Evolutionary conservation across 352 stramenopile species (phyloP).

Genomic region (Plasmopara muralis): DNA sequence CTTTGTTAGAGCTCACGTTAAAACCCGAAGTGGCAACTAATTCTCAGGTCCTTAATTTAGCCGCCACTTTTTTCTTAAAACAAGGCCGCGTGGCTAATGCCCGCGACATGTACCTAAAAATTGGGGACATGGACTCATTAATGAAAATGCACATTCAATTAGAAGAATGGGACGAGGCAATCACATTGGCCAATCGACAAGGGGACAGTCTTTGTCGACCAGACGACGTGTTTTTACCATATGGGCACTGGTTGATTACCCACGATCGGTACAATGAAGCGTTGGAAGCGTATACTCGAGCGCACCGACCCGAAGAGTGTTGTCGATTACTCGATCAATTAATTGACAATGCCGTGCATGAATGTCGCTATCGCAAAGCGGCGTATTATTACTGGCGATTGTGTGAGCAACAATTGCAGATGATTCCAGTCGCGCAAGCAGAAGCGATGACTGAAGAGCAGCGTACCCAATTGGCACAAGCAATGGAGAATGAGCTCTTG

Average conservation of each 20-base stretch:
- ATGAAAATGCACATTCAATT: slow-evolving; percentile 87
- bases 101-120: slow-evolving; percentile 74
- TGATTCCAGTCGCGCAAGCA: slow-evolving; percentile 10
- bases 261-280: slow-evolving; percentile 92
- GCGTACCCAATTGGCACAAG: slow-evolving; percentile 21
- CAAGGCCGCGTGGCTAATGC: slow-evolving; percentile 71
- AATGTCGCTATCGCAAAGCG: slow-evolving; percentile 86
- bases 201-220: slow-evolving; percentile 70
- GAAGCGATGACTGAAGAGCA: slow-evolving; percentile 27
- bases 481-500: slow-evolving; percentile 57
- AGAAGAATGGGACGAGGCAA: slow-evolving; percentile 90
- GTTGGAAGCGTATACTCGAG: slow-evolving; percentile 85
- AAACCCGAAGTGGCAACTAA: slow-evolving; percentile 40
- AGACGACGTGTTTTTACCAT: slow-evolving; percentile 89
- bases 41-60: slow-evolving; percentile 42
- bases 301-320: slow-evolving; percentile 78
- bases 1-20: slow-evolving; percentile 75
- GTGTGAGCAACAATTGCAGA: slow-evolving; percentile 69
- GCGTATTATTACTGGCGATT: slow-evolving; percentile 92
- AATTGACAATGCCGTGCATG: slow-evolving; percentile 82
- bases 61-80: slow-evolving; percentile 61
- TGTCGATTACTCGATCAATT: slow-evolving; percentile 80
- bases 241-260: slow-evolving; percentile 88
- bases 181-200: slow-evolving; percentile 83
- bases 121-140: slow-evolving; percentile 77